Evolutionary conservation across 2,329 filamentous ascomycete species (phyloP).

Genomic region (Sporothrix dimorphospora): DNA sequence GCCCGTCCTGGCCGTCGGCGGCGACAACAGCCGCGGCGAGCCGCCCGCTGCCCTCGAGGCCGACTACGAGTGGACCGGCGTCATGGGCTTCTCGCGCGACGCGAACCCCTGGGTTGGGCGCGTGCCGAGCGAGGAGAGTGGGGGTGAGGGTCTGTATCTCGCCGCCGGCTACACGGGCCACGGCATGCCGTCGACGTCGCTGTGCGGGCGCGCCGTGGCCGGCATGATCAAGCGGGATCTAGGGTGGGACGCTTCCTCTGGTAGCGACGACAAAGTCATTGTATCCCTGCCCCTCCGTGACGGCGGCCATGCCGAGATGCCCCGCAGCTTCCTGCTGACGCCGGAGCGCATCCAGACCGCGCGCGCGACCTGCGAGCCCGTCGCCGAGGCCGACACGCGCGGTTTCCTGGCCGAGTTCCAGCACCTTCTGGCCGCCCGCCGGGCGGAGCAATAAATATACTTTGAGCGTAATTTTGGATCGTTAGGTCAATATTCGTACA

Average conservation of each 20-base stretch:
- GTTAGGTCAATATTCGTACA: conserved; percentile 4
- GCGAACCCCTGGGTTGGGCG: conserved; percentile 70
- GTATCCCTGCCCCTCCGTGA: conserved; percentile 35
- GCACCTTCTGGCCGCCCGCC: conserved; percentile 16
- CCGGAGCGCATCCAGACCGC: conserved; percentile 28
- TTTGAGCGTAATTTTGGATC: not conserved
- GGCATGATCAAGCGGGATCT: conserved; percentile 54
- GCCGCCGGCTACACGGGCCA: conserved; percentile 72
- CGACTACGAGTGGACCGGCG: conserved; percentile 73
- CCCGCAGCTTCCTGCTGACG: conserved; percentile 26
- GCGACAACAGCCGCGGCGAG: conserved; percentile 16
- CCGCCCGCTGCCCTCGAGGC: conserved; percentile 50
- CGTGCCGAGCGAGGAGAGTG: conserved; percentile 52
- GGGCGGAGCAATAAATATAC: not conserved
- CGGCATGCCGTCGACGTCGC: conserved; percentile 74
- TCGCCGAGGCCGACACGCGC: conserved; percentile 22
- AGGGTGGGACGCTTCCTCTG: conserved; percentile 23
- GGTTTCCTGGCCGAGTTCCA: conserved; percentile 28
- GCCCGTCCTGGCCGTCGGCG: conserved; percentile 47
- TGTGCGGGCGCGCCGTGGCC: conserved; percentile 66
- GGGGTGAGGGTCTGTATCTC: conserved; percentile 62
- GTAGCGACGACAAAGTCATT: conserved; percentile 27
- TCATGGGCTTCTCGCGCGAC: conserved; percentile 77
- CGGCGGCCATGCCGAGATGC: conserved; percentile 29
- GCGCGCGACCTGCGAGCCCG: conserved; percentile 19